Conservation (phyloP, 495 filamentous ascomycete genomes). For the Daldinia childiae region DNA sequence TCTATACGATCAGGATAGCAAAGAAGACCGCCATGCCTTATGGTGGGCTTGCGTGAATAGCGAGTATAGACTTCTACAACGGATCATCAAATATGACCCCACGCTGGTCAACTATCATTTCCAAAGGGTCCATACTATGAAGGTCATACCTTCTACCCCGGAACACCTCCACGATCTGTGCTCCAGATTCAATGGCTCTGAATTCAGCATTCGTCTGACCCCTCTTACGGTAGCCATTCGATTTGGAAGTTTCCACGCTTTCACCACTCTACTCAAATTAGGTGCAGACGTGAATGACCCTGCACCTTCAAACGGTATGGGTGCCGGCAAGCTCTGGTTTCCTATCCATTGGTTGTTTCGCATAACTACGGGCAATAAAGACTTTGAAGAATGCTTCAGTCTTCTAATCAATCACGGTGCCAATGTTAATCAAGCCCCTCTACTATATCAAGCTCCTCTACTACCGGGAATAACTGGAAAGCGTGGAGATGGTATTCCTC, state of each 20-base stretch:
- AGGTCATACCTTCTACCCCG: too few relatives aligned
- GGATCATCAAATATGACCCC: neutral
- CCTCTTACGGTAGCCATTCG: slow-evolving; percentile 11
- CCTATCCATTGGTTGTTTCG: slow-evolving; percentile 19
- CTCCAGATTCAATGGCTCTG: too few relatives aligned
- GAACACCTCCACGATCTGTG: too few relatives aligned
- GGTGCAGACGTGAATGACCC: slow-evolving; percentile 4
- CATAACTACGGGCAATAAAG: neutral
- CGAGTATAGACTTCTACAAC: neutral
- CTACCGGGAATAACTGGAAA: neutral
- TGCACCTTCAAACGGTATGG: neutral
- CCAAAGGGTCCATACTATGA: too few relatives aligned
- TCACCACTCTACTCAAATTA: neutral
- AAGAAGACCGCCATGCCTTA: slow-evolving; percentile 11
- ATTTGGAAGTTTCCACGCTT: neutral
- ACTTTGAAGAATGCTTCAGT: neutral
- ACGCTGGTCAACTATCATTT: slow-evolving; percentile 6
- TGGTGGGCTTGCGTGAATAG: slow-evolving; percentile 19
- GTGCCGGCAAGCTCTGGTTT: neutral
- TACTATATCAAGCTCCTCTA: slow-evolving; percentile 4
- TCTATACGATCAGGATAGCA: slow-evolving; percentile 9
- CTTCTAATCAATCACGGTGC: slow-evolving; percentile 3
- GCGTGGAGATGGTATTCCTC: neutral
- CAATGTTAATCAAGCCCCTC: slow-evolving; percentile 11
- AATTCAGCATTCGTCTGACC: neutral